phyloP scores from a whole-genome alignment of 805 yeast species.

The Kodamaea laetipori region DNA sequence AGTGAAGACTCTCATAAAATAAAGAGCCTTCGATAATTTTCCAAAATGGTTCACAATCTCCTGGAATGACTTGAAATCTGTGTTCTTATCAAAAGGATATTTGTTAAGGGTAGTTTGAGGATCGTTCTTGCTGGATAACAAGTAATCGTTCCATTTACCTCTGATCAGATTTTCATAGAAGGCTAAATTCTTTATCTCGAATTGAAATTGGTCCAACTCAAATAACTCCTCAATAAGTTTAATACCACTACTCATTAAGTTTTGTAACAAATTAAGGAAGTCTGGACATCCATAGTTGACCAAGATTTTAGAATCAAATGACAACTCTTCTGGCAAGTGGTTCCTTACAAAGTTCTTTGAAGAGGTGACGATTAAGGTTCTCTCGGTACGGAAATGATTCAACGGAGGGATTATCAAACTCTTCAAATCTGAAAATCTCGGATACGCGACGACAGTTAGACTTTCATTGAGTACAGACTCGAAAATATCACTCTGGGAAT shows the following conservation, averaged over 20 bases:
- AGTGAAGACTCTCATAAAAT: conserved; percentile 6
- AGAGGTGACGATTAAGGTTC: conserved; percentile 20
- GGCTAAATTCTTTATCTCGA: conserved; percentile 10
- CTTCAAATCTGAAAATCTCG: not conserved
- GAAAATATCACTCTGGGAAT: not conserved
- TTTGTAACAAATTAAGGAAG: conserved; percentile 5
- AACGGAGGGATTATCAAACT: not conserved
- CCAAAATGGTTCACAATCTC: conserved; percentile 11
- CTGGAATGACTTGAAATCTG: conserved; percentile 2
- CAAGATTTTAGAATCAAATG: conserved; percentile 1
- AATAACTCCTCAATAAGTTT: conserved; percentile 34
- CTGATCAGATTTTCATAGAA: conserved; percentile 15
- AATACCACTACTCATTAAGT: not conserved
- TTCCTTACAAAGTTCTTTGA: conserved; percentile 9
- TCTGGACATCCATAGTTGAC: conserved; percentile 11
- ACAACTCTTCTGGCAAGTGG: conserved; percentile 1
- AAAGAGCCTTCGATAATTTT: conserved; percentile 3
- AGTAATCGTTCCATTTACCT: conserved; percentile 12
- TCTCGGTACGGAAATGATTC: conserved; percentile 9
- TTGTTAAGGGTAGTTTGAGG: not conserved
- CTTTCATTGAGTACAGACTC: not conserved
- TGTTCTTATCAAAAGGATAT: conserved; percentile 14
- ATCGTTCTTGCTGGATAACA: not conserved
- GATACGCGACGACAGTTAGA: not conserved
- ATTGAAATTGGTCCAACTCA: conserved; percentile 27